phyloP scores from a whole-genome alignment of 805 yeast genomes.

The Kluyveromyces siamensis region DNA sequence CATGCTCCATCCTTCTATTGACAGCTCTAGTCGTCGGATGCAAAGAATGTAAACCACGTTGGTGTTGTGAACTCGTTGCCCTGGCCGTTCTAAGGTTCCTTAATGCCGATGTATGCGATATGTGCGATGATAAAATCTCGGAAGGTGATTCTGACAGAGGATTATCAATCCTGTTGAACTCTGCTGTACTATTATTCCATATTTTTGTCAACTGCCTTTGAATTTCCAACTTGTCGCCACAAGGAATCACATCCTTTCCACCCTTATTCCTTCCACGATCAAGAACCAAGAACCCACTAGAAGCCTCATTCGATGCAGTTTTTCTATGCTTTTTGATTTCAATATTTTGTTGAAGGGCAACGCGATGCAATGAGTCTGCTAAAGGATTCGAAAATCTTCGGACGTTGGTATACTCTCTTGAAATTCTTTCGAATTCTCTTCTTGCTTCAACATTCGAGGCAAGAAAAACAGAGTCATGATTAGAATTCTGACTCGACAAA shows the following conservation, averaged over 20 bases:
- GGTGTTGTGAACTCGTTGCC: slow-evolving; percentile 12
- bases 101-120: neutral
- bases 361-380: slow-evolving; percentile 49
- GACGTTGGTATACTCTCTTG: slow-evolving; percentile 64
- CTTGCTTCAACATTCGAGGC: slow-evolving; percentile 49
- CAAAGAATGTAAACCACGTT: slow-evolving; percentile 20
- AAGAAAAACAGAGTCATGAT: slow-evolving; percentile 24
- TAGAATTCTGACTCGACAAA: slow-evolving; percentile 27
- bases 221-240: slow-evolving; percentile 12
- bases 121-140: slow-evolving; percentile 1
- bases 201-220: slow-evolving; percentile 19
- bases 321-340: slow-evolving; percentile 8
- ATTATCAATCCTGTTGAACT: slow-evolving; percentile 19
- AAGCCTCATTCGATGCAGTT: neutral
- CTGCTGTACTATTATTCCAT: slow-evolving; percentile 24
- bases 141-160: slow-evolving; percentile 13
- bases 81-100: neutral
- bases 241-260: neutral
- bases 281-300: neutral
- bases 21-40: slow-evolving; percentile 37
- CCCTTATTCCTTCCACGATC: neutral
- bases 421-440: slow-evolving; percentile 70
- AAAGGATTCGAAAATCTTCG: slow-evolving; percentile 66
- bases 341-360: slow-evolving; percentile 14
- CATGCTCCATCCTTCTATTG: slow-evolving; percentile 27